These are phyloP conservation scores for Monilinia polystroma DNA, from an alignment of 2,329 filamentous ascomycete genomes.

Conservation along the genomic window DNA sequence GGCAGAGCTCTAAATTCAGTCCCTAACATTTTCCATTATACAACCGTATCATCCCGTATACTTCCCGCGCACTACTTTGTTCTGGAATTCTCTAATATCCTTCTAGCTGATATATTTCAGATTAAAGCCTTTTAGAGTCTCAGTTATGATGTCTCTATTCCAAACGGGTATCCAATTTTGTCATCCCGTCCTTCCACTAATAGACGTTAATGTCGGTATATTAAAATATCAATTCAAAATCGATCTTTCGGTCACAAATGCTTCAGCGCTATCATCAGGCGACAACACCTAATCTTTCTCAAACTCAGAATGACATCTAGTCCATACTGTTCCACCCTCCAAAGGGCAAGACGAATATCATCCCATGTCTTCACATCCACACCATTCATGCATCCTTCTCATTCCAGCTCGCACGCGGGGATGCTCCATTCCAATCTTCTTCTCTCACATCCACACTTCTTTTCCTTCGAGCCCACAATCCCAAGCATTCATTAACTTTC, in stretches of 20 bases:
- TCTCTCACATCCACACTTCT: not conserved
- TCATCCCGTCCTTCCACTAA: slow-evolving; percentile 6
- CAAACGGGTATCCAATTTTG: slow-evolving; percentile 1
- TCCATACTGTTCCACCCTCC: not conserved
- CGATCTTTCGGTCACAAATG: not conserved
- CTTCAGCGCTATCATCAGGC: not conserved
- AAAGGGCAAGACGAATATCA: slow-evolving; percentile 8
- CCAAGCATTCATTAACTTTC: not conserved
- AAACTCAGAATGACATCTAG: not conserved
- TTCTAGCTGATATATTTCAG: slow-evolving; percentile 11
- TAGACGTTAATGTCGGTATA: not conserved
- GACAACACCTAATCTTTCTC: slow-evolving; percentile 12
- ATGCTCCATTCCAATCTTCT: not conserved
- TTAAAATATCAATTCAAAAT: slow-evolving; percentile 4
- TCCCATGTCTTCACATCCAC: slow-evolving; percentile 13
- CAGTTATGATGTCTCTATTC: slow-evolving; percentile 8
- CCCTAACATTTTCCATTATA: slow-evolving; percentile 1
- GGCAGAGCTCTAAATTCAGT: slow-evolving; percentile 1
- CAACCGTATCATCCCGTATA: slow-evolving; percentile 9
- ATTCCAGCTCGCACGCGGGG: slow-evolving; percentile 3
- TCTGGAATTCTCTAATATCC: slow-evolving; percentile 9
- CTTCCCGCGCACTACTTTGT: not conserved
- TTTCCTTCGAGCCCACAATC: not conserved
- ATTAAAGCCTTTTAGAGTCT: not conserved
- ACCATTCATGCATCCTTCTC: slow-evolving; percentile 3